Base-by-base conservation (phyloP, 108 stramenopile species). In the Cyclostephanos invisitatus region DNA sequence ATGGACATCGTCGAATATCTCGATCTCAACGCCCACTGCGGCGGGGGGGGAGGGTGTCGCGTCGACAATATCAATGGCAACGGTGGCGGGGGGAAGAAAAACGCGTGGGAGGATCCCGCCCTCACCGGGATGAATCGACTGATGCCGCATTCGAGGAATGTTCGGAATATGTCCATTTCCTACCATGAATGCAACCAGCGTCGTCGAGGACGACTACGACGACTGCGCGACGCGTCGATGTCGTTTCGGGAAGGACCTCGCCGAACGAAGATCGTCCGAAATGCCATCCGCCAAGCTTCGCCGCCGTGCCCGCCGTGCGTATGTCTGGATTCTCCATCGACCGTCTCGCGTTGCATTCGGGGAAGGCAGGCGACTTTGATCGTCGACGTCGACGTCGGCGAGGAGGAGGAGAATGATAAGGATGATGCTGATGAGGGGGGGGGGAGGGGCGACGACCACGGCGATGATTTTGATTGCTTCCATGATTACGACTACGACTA, bases 81-180 rank as follows among this genome's bases (percentile, higher is more conserved):
- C 67, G 57, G 57, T 36, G 58, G 46, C 49, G 20, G 59, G 28
- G 61, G 0, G 32, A 7, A 27, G 9, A 72, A 47, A 0, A 77
- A 77, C 27, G 35, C 50, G 10, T 80, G 79, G 79, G 79, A 80
- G 35, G 75, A 76, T 22, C 79, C 79, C 56, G 15, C 9, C 0
- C 60, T 80, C 20, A 70, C 69, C 12, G 68, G 70, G 18, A 71
- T 78, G 47, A 20, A 71, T 53, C 77, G 70, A 18, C 64, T 78
- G 7, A 57, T 57, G 0, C 77, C 77, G 7, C 77, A 78, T 54
- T 78, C 77, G 10, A 44, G 70, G 7, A 71, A 71, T 27, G 28
- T 78, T 9, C 63, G 63, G 21, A 32, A 38, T 7, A 65, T 78
- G 70, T 64, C 77, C 4, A 9, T 32, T 3, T 32, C 32, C 32